Evolutionary conservation across 306 rosid genomes (phyloP), one percentile per base, ranked within the genome.

Genomic region (Vigna hirtella): DNA sequence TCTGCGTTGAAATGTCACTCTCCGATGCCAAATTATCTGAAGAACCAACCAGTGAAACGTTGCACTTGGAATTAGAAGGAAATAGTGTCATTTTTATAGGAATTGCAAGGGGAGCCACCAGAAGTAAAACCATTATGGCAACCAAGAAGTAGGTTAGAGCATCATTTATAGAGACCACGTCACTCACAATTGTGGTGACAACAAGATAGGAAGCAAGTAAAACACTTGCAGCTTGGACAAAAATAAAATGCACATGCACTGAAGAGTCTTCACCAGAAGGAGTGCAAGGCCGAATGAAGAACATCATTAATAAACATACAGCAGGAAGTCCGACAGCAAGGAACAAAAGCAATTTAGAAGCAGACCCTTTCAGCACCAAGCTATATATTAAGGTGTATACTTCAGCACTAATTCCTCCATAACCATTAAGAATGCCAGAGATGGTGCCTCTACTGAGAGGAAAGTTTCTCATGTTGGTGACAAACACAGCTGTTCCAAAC

Each of bases 401-500:
- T 14, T 94, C 85, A 40, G 91, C 96, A 49, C 98, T 91, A 15
- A 91, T 84, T 70, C 98, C 98, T 6, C 84, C 73, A 80, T 94
- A 94, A 63, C 96, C 97, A 78, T 91, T 94, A 18, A 94, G 96
- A 81, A 94, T 90, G 72, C 97, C 98, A 45, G 96, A 89, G 72
- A 91, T 88, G 7, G 89, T 87, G 79, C 97, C 98, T 76, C 96
- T 82, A 45, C 88, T 89, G 70, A 90, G 93, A 84, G 96, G 98
- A 83, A 94, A 94, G 88, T 94, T 94, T 71, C 96, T 94, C 98
- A 94, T 94, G 90, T 91, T 94, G 75, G 93, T 90, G 32, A 94
- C 93, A 58, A 91, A 93, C 72, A 91, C 93, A 1, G 97, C 87
- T 5, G 93, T 90, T 22, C 94, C 90, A 4, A 90, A 79, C 97